Percentiles rank a stretch among this genome's conserved stretches.
Evolutionary conservation across 805 yeast species (phyloP).

Genomic region (Suhomyces emberorum): DNA sequence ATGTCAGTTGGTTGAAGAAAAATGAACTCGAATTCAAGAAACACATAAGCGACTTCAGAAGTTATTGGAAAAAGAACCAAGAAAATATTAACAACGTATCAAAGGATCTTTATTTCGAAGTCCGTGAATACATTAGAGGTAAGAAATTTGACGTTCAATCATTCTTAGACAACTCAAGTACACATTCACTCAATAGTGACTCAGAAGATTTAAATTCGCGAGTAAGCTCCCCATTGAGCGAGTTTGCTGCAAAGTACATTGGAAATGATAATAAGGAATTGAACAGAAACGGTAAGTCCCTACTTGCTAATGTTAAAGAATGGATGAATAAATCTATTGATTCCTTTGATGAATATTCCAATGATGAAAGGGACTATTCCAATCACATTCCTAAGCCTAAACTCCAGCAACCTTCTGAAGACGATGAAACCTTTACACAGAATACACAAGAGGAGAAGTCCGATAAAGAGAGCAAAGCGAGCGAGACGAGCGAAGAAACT

Average conservation of each 20-base stretch:
- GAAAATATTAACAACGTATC: slow-evolving; percentile 67
- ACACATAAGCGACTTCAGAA: slow-evolving; percentile 82
- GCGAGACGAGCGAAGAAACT: not conserved
- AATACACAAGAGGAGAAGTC: not conserved
- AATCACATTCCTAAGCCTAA: slow-evolving; percentile 1
- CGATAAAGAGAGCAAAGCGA: not conserved
- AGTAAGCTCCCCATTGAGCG: slow-evolving; percentile 55
- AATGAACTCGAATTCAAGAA: slow-evolving; percentile 93
- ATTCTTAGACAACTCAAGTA: slow-evolving; percentile 21
- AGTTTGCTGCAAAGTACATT: slow-evolving; percentile 60
- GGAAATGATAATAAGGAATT: slow-evolving; percentile 49
- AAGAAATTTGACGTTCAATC: slow-evolving; percentile 34
- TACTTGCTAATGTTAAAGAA: slow-evolving; percentile 40
- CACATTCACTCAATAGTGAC: slow-evolving; percentile 20
- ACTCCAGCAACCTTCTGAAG: not conserved
- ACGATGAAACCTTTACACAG: not conserved
- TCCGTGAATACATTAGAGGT: slow-evolving; percentile 65
- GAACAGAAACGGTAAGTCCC: slow-evolving; percentile 31
- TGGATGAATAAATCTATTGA: slow-evolving; percentile 38
- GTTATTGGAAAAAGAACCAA: slow-evolving; percentile 78
- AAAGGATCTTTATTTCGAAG: slow-evolving; percentile 79
- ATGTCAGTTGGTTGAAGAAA: slow-evolving; percentile 96
- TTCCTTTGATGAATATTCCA: slow-evolving; percentile 27
- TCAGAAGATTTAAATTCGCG: slow-evolving; percentile 27
- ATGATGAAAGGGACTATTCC: slow-evolving; percentile 15